These are phyloP conservation scores for Claviceps maximensis DNA, from an alignment of 2,329 filamentous ascomycete species.

Conservation along the genomic window DNA sequence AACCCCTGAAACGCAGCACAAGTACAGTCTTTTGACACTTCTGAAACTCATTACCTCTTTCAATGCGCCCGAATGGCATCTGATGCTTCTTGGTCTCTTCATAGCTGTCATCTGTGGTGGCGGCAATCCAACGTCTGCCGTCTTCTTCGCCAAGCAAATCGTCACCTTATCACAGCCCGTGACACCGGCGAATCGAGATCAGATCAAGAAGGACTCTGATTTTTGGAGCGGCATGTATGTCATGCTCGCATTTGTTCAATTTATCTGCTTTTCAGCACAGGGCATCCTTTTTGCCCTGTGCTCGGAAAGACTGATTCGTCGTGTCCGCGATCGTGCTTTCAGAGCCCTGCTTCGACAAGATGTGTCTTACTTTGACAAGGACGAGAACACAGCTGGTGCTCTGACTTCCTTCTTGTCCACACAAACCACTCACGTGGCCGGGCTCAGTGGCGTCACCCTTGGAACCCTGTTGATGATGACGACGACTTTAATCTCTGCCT, in stretches of 20 bases:
- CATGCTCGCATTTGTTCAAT: constrained; percentile 64
- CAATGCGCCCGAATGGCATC: constrained; percentile 57
- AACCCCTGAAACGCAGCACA: constrained; percentile 31
- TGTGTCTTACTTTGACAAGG: constrained; percentile 78
- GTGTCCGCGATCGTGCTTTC: constrained; percentile 73
- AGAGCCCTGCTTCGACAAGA: constrained; percentile 83
- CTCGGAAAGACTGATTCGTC: constrained; percentile 74
- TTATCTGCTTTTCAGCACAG: constrained; percentile 54
- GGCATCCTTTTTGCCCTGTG: constrained; percentile 69
- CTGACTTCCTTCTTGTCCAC: constrained; percentile 82
- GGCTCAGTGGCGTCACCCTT: constrained; percentile 75
- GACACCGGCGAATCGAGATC: constrained; percentile 33
- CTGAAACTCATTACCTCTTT: constrained; percentile 70
- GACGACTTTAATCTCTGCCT: constrained; percentile 66
- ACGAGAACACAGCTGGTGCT: constrained; percentile 79
- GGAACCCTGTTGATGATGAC: constrained; percentile 71
- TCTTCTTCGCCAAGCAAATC: constrained; percentile 87
- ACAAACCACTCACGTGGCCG: constrained; percentile 77
- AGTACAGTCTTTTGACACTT: constrained; percentile 62
- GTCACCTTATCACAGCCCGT: constrained; percentile 47
- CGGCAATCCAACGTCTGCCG: constrained; percentile 53
- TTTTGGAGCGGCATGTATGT: constrained; percentile 88
- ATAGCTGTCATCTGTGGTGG: constrained; percentile 68
- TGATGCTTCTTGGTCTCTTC: constrained; percentile 61
- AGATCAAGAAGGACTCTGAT: constrained; percentile 56